phyloP scores from a whole-genome alignment of 352 stramenopile genomes.

The Phytophthora podocarpi region DNA sequence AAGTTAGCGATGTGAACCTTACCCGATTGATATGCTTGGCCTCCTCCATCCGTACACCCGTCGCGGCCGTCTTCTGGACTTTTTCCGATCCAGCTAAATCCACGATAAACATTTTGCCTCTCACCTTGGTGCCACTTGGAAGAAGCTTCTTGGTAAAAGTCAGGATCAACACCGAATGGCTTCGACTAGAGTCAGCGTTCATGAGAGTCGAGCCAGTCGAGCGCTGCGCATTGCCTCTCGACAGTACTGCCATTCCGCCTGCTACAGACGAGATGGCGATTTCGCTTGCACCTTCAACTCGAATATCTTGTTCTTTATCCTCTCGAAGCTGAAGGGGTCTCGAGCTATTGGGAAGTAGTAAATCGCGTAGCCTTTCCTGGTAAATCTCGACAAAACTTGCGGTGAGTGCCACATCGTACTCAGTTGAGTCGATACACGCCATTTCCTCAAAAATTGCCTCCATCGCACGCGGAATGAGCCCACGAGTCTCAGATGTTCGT shows the following conservation, averaged over 20 bases:
- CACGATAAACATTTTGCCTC: conserved; percentile 55
- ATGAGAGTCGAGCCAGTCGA: conserved; percentile 53
- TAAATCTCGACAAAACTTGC: conserved; percentile 78
- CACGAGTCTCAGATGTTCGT: conserved; percentile 16
- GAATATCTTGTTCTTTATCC: conserved; percentile 41
- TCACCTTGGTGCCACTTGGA: conserved; percentile 7
- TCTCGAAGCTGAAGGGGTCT: conserved; percentile 49
- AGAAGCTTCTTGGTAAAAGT: conserved; percentile 42
- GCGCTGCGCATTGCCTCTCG: conserved; percentile 43
- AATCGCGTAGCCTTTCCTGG: conserved; percentile 65
- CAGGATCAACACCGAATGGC: conserved; percentile 72
- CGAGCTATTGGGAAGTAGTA: conserved; percentile 47
- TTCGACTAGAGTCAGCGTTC: conserved; percentile 72
- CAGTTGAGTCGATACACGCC: conserved; percentile 1
- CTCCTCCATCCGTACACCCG: conserved; percentile 64
- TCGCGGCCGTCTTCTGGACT: conserved; percentile 53
- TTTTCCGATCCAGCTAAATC: conserved; percentile 80
- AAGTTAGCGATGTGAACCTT: neutral
- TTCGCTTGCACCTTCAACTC: conserved; percentile 57
- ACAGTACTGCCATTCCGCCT: conserved; percentile 41
- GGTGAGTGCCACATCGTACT: conserved; percentile 43
- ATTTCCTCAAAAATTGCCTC: conserved; percentile 39
- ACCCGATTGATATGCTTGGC: conserved; percentile 80
- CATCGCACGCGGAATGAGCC: conserved; percentile 49
- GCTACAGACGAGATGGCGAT: conserved; percentile 40